Base-by-base conservation (phyloP, 176 grass and related monocot species). In the Oryza coarctata region DNA sequence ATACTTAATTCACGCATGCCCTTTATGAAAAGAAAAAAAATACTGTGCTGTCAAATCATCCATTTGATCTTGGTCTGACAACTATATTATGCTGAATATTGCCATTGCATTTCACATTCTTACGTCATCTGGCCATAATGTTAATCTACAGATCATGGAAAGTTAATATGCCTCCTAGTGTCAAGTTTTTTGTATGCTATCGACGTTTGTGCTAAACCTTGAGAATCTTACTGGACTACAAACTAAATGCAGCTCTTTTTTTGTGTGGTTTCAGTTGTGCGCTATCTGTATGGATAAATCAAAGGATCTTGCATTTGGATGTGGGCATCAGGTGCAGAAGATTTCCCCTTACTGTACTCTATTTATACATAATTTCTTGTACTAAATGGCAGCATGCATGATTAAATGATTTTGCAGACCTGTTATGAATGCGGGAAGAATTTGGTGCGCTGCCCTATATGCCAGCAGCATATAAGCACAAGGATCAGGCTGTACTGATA, bases 301-400 rank as follows among this genome's bases (percentile, higher is more conserved):
- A 5, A 98, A 98, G 82, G 96, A 98, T 80, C 86, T 92, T 15
- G 96, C 96, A 36, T 98, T 98, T 85, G 96, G 96, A 82, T 98
- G 96, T 68, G 96, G 96, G 61, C 96, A 98, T 82, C 96, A 95
- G 93, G 96, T 98, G 72, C 58, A 45, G 26, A 80, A 82, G 71
- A 44, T 5, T 78, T 71, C 8, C 57, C 38, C 31, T 27, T 63
- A 70, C 31, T 86, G 32, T 65, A 30, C 2, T 69, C 33, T 26
- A 64, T 68, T 71, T 47, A 29, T 71, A 27, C 47, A 58, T 43
- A 36, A 1, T 58, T 6, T 70, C 12, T 35, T 43, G 60, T 79
- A 67, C 26, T 82, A 45, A 33, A 68, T 66, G 9, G 38, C 81
- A 67, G 83, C 34, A 30, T 70, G 79, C 41, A 84, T 70, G 26